Percentiles rank a stretch among this genome's conserved stretches.
These are phyloP conservation scores for Chlorophyllum brunneum DNA, from an alignment of 768 basidiomycete genomes.

Conservation along the genomic window DNA sequence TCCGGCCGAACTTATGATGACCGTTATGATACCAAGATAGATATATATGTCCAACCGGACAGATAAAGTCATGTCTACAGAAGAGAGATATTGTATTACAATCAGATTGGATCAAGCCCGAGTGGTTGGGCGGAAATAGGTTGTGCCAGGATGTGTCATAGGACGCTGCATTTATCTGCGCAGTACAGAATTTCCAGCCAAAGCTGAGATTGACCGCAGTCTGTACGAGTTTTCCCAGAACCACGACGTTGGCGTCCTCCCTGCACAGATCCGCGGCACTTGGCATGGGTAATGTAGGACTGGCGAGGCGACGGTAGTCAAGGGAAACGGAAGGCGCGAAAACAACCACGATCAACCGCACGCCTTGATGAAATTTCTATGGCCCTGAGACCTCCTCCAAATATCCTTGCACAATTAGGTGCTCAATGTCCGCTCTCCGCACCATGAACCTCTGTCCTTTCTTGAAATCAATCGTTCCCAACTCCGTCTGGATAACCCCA, in stretches of 20 bases:
- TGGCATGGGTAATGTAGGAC: no score
- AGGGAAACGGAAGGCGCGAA: no score
- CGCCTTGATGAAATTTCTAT: background rate
- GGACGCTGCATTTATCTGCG: background rate
- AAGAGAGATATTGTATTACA: background rate
- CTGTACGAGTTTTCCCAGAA: no score
- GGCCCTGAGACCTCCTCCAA: conserved; percentile 70
- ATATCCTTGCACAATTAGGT: conserved; percentile 90
- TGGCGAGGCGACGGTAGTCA: no score
- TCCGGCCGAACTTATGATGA: no score
- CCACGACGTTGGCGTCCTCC: no score
- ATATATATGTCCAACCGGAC: background rate
- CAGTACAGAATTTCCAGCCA: background rate
- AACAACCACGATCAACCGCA: background rate
- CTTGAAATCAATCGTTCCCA: conserved; percentile 86
- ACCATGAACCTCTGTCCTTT: conserved; percentile 91
- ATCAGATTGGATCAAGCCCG: background rate
- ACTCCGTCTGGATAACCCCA: conserved; percentile 88
- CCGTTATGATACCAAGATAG: no score
- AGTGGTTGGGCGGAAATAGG: background rate
- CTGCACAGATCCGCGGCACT: no score
- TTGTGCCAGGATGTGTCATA: background rate
- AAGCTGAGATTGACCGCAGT: background rate
- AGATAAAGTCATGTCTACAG: background rate
- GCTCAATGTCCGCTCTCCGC: conserved; percentile 84